These are phyloP conservation scores for Mycena chlorophos DNA, from an alignment of 768 basidiomycete genomes.

Conservation along the genomic window DNA sequence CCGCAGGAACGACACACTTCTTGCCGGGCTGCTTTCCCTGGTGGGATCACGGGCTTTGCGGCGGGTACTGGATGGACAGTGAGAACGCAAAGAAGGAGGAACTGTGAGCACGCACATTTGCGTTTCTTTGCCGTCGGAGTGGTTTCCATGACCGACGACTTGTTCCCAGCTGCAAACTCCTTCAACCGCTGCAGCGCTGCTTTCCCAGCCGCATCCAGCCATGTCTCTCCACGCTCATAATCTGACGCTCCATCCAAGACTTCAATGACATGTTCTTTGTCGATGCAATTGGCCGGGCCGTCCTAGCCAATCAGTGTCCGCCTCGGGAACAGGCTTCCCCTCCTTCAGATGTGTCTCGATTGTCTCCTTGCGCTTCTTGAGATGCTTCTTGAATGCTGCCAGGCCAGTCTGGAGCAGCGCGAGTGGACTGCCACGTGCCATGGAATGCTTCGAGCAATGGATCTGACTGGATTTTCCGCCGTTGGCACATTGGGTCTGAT, in stretches of 20 bases:
- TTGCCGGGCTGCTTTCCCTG: not conserved
- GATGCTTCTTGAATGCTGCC: slow-evolving; percentile 1
- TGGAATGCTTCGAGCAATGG: not conserved
- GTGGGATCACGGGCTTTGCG: too few relatives aligned
- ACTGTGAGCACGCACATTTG: not conserved
- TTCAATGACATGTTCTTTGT: slow-evolving; percentile 9
- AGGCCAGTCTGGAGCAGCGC: slow-evolving; percentile 10
- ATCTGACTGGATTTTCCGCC: not conserved
- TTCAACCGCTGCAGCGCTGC: slow-evolving; percentile 1
- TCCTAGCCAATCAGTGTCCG: slow-evolving; percentile 10
- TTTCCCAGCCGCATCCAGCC: not conserved
- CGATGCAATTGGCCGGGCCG: slow-evolving; percentile 1
- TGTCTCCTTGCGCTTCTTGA: slow-evolving; percentile 5
- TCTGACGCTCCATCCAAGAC: not conserved
- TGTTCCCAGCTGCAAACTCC: slow-evolving; percentile 4
- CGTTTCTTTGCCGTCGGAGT: not conserved
- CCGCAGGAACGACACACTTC: slow-evolving; percentile 1
- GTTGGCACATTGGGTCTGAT: not conserved
- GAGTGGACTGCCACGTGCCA: not conserved
- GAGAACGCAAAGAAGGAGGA: not conserved
- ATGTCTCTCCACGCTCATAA: not conserved
- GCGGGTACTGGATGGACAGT: too few relatives aligned
- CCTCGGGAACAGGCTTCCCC: slow-evolving; percentile 3
- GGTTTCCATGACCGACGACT: not conserved
- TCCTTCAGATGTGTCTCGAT: slow-evolving; percentile 2